phyloP scores from a whole-genome alignment of 192 early-diverging fungal species.

The Linnemannia exigua region DNA sequence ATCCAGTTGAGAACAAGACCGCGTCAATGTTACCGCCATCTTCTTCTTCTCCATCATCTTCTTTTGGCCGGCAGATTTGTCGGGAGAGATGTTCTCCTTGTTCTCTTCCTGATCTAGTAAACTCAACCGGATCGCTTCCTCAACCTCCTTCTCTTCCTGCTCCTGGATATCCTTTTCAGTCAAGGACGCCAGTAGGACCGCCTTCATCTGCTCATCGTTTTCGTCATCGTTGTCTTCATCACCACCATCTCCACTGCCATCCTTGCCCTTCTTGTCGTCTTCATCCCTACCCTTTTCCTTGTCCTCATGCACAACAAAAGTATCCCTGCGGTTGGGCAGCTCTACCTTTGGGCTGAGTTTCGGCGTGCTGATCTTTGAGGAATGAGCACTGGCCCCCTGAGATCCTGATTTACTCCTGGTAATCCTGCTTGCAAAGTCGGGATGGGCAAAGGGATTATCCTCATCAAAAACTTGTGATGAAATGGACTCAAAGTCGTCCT shows the following conservation, averaged over 20 bases:
- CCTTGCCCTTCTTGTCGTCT: not conserved
- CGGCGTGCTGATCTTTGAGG: not conserved
- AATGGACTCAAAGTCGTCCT: not conserved
- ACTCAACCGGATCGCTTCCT: slow-evolving; percentile 39
- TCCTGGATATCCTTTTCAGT: slow-evolving; percentile 23
- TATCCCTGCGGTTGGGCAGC: not conserved
- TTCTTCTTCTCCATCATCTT: slow-evolving; percentile 8
- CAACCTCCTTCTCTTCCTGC: slow-evolving; percentile 18
- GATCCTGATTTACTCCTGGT: not conserved
- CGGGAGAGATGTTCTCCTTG: slow-evolving; percentile 43
- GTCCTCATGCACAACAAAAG: not conserved
- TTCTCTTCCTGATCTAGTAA: slow-evolving; percentile 33
- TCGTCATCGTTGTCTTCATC: slow-evolving; percentile 20
- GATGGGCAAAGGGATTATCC: not conserved
- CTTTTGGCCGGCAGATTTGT: slow-evolving; percentile 5
- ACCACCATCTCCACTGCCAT: not conserved
- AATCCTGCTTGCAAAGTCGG: not conserved
- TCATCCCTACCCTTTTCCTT: not conserved
- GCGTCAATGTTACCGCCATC: not conserved
- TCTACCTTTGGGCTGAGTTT: not conserved
- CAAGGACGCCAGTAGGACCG: slow-evolving; percentile 22
- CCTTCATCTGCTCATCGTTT: slow-evolving; percentile 30
- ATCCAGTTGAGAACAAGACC: slow-evolving; percentile 21
- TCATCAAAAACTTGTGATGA: not conserved
- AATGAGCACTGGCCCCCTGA: not conserved